Conservation (phyloP, 2,329 filamentous ascomycete species). For the Westerdykella sp. region DNA sequence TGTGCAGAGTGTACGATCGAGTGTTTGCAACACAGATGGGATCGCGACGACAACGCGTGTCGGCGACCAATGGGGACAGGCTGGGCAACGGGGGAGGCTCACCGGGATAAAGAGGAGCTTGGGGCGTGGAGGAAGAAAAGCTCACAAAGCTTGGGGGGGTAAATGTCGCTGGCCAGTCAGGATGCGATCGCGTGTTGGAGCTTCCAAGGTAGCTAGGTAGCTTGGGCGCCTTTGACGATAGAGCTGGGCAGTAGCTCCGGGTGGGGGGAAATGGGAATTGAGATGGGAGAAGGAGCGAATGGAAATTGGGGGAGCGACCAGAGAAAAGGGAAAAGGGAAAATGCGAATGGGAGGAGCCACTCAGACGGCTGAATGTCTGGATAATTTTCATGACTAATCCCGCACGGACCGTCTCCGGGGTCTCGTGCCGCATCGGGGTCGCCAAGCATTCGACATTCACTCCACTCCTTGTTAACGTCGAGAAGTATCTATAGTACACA, state of each 20-base stretch:
- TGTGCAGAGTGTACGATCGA: too few relatives aligned
- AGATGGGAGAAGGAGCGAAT: neutral
- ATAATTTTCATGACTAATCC: too few relatives aligned
- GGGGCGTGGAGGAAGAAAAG: neutral
- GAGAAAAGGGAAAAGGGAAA: neutral
- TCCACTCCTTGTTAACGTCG: too few relatives aligned
- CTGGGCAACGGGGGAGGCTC: conserved; percentile 8
- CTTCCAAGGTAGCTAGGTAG: neutral
- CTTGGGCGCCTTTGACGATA: neutral
- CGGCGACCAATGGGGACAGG: conserved; percentile 7
- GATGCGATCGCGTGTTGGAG: neutral
- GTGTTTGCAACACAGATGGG: neutral
- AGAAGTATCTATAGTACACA: too few relatives aligned
- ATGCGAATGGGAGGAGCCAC: neutral
- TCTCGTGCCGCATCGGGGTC: too few relatives aligned
- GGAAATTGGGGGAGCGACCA: neutral
- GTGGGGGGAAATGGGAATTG: neutral
- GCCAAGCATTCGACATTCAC: too few relatives aligned
- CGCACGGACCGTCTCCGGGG: too few relatives aligned
- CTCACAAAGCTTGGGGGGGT: too few relatives aligned
- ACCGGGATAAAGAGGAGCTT: conserved; percentile 11
- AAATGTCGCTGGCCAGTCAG: neutral
- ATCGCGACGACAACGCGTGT: neutral
- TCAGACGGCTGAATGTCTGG: neutral
- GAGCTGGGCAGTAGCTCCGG: too few relatives aligned